These are phyloP conservation scores for Geosmithia flava DNA, from an alignment of 2,329 filamentous ascomycete genomes.

Conservation along the genomic window DNA sequence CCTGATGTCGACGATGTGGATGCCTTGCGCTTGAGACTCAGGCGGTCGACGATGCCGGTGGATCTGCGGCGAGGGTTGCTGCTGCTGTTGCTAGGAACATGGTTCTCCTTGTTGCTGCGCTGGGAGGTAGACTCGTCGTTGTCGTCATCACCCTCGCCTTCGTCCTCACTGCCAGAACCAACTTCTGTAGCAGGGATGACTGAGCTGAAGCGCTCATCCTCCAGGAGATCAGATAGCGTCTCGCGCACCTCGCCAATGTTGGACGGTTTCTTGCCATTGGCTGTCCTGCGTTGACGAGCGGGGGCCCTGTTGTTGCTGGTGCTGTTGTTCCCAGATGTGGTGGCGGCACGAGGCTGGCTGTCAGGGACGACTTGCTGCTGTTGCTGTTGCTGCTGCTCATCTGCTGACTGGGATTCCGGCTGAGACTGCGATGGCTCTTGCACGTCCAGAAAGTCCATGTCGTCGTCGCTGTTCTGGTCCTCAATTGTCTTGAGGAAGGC, in stretches of 20 bases:
- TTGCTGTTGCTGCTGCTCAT: constrained; percentile 11
- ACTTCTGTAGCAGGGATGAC: constrained; percentile 31
- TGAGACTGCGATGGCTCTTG: constrained; percentile 20
- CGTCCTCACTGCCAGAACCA: constrained; percentile 21
- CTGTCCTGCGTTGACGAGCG: constrained; percentile 50
- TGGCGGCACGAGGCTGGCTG: constrained; percentile 33
- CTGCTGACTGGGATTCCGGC: constrained; percentile 6
- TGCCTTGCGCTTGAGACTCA: constrained; percentile 50
- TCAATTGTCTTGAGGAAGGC: constrained; percentile 88
- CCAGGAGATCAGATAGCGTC: constrained; percentile 72
- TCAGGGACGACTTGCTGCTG: constrained; percentile 29
- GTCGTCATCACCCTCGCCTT: constrained; percentile 19
- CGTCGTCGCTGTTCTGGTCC: constrained; percentile 64
- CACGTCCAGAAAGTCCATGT: constrained; percentile 58
- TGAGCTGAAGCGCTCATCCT: constrained; percentile 42
- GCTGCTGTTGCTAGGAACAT: constrained; percentile 3
- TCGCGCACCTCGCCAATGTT: constrained; percentile 72
- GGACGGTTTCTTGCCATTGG: constrained; percentile 52
- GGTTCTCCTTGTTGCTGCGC: constrained; percentile 37
- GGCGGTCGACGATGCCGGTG: constrained; percentile 56
- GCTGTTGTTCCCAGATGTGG: constrained; percentile 15
- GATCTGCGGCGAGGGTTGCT: constrained; percentile 20
- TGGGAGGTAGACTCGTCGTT: constrained; percentile 14
- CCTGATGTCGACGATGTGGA: constrained; percentile 16
- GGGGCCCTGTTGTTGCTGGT: constrained; percentile 42